Conservation (phyloP, 129 eudicot species). For the Chrysanthemum lavandulifolium region DNA sequence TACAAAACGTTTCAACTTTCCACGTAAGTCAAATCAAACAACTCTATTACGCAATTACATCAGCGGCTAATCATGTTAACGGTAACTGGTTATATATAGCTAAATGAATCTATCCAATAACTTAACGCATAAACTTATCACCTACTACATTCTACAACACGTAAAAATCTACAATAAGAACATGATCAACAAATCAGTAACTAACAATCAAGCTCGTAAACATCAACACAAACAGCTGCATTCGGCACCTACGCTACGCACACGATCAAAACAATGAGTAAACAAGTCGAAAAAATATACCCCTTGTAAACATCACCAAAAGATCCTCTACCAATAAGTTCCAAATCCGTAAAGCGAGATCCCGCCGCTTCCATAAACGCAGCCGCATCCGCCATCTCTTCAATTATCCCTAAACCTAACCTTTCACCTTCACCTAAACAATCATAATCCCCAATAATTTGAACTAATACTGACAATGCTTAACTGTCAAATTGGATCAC, state of each 20-base stretch:
- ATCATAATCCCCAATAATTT: slow-evolving; percentile 15
- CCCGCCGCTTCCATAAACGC: slow-evolving; percentile 84
- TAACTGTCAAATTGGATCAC: too few relatives aligned
- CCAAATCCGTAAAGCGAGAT: slow-evolving; percentile 75
- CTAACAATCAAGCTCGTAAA: too few relatives aligned
- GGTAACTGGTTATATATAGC: too few relatives aligned
- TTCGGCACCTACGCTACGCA: not conserved
- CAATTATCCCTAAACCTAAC: not conserved
- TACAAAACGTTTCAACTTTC: not conserved
- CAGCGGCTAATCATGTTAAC: not conserved
- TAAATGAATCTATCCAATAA: too few relatives aligned
- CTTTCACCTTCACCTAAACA: slow-evolving; percentile 12
- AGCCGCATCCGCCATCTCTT: slow-evolving; percentile 77
- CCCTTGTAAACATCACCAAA: slow-evolving; percentile 97
- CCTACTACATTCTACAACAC: too few relatives aligned
- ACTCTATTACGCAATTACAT: not conserved
- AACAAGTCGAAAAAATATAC: slow-evolving; percentile 34
- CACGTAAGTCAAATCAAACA: not conserved
- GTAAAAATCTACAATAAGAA: too few relatives aligned
- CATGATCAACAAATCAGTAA: too few relatives aligned
- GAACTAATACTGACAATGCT: not conserved
- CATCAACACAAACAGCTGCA: not conserved
- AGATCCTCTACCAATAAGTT: slow-evolving; percentile 96
- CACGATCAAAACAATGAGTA: not conserved
- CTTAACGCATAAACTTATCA: too few relatives aligned